Percentiles rank a stretch among this genome's conserved stretches.
These are phyloP conservation scores for Leucocoprinus leucothites DNA, from an alignment of 768 basidiomycete genomes.

Conservation along the genomic window DNA sequence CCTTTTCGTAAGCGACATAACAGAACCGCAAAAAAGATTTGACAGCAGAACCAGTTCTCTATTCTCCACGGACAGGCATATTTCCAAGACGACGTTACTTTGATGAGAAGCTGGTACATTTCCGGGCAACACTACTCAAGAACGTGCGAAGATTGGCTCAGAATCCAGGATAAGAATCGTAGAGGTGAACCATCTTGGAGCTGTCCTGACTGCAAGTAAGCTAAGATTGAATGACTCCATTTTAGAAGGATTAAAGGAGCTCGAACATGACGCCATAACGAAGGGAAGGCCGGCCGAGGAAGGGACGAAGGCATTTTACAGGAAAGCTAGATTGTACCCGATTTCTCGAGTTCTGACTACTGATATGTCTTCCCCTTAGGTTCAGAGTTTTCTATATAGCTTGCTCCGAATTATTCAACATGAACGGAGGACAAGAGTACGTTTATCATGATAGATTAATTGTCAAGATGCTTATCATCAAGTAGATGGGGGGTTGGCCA, in stretches of 20 bases:
- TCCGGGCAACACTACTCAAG: conserved; percentile 62
- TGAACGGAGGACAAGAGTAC: conserved; percentile 60
- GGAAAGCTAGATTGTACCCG: conserved; percentile 24
- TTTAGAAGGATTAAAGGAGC: conserved; percentile 42
- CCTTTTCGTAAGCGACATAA: conserved; percentile 37
- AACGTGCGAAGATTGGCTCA: conserved; percentile 66
- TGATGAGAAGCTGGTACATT: conserved; percentile 59
- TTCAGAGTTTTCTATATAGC: conserved; percentile 74
- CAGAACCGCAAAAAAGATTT: not conserved
- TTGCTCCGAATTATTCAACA: conserved; percentile 64
- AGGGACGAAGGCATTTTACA: conserved; percentile 57
- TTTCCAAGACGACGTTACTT: conserved; percentile 61
- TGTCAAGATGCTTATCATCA: not conserved
- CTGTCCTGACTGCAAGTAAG: no score
- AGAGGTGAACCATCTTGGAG: conserved; percentile 24
- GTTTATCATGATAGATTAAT: conserved; percentile 20
- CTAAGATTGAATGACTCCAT: no score
- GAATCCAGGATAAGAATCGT: conserved; percentile 50
- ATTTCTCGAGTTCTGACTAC: not conserved
- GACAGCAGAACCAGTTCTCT: not conserved
- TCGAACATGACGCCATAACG: conserved; percentile 43
- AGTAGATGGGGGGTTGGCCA: conserved; percentile 55
- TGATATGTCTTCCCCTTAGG: conserved; percentile 28
- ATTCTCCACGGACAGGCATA: conserved; percentile 36
- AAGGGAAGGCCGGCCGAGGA: conserved; percentile 46